Percentiles rank a stretch among this genome's conserved stretches.
Conservation (phyloP, 1,284 basidiomycete species). For the Cutaneotrichosporon arboriforme region DNA sequence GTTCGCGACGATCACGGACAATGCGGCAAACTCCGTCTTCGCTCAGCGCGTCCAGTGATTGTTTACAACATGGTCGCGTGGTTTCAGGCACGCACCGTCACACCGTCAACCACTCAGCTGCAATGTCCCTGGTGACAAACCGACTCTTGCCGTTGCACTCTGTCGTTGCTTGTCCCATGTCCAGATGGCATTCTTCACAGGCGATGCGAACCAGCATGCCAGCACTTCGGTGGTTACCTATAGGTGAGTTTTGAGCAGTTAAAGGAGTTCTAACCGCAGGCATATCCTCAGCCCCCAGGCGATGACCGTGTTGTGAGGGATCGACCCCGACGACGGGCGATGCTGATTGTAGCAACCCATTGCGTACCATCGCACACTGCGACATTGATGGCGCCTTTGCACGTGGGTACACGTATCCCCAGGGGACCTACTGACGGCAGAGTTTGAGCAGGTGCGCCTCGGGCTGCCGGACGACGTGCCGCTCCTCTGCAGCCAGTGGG, state of each 20-base stretch:
- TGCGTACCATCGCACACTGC: constrained; percentile 69
- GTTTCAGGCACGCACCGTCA: neutral
- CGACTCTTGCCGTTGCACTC: neutral
- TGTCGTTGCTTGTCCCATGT: neutral
- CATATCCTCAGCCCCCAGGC: constrained; percentile 41
- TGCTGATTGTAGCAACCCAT: constrained; percentile 28
- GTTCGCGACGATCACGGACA: neutral
- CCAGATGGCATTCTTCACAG: neutral
- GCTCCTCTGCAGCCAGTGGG: constrained; percentile 91
- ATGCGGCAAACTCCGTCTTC: neutral
- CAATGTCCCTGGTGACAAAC: neutral
- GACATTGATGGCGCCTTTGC: constrained; percentile 93
- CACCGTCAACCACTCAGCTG: neutral
- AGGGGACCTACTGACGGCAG: constrained; percentile 26
- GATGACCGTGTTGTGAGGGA: constrained; percentile 41
- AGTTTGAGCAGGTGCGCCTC: constrained; percentile 81
- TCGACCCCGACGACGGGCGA: neutral
- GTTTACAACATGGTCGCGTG: neutral
- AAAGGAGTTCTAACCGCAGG: constrained; percentile 10
- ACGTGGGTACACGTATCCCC: constrained; percentile 29
- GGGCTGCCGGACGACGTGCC: constrained; percentile 66
- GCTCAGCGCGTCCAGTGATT: too few species aligned
- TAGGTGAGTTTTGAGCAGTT: neutral
- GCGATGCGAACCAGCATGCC: neutral
- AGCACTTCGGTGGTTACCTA: constrained; percentile 4